phyloP scores from a whole-genome alignment of 2,329 filamentous ascomycete genomes.

The Anthostomella pinea region DNA sequence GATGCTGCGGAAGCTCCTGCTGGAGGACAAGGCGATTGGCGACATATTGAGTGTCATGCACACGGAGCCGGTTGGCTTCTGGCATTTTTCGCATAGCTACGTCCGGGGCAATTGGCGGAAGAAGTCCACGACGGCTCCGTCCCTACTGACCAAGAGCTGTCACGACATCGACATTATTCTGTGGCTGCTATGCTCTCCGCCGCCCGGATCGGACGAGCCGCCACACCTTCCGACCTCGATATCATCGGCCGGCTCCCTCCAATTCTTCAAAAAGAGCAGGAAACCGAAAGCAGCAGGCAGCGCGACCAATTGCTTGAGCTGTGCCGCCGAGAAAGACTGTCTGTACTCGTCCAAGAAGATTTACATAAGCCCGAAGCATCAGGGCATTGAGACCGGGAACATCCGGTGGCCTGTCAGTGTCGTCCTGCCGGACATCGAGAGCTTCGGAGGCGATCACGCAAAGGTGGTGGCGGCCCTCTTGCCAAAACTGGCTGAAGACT shows the following conservation, averaged over 20 bases:
- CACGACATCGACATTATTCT: slow-evolving; percentile 93
- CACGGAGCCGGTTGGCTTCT: slow-evolving; percentile 92
- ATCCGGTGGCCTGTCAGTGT: slow-evolving; percentile 81
- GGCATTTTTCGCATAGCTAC: slow-evolving; percentile 90
- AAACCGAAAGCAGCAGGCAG: slow-evolving; percentile 73
- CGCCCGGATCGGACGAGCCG: slow-evolving; percentile 40
- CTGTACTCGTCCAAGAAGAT: slow-evolving; percentile 83
- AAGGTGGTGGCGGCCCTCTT: slow-evolving; percentile 38
- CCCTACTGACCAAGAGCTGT: slow-evolving; percentile 89
- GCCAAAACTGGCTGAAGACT: slow-evolving; percentile 45
- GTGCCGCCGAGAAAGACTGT: slow-evolving; percentile 71
- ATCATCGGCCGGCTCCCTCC: slow-evolving; percentile 72
- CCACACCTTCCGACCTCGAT: slow-evolving; percentile 74
- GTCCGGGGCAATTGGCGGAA: slow-evolving; percentile 94
- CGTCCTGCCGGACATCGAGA: slow-evolving; percentile 90
- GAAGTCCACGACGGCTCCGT: slow-evolving; percentile 71
- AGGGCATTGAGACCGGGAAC: slow-evolving; percentile 62
- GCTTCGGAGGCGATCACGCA: slow-evolving; percentile 51
- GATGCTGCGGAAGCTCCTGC: slow-evolving; percentile 72
- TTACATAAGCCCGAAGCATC: slow-evolving; percentile 66
- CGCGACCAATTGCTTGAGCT: slow-evolving; percentile 85
- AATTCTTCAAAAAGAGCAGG: slow-evolving; percentile 70
- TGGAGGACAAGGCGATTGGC: slow-evolving; percentile 73
- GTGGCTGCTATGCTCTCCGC: slow-evolving; percentile 82
- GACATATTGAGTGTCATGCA: slow-evolving; percentile 85